Percentiles rank a stretch among this genome's conserved stretches.
Conservation (phyloP, 352 stramenopile genomes). For the Globisporangium viniferum region DNA sequence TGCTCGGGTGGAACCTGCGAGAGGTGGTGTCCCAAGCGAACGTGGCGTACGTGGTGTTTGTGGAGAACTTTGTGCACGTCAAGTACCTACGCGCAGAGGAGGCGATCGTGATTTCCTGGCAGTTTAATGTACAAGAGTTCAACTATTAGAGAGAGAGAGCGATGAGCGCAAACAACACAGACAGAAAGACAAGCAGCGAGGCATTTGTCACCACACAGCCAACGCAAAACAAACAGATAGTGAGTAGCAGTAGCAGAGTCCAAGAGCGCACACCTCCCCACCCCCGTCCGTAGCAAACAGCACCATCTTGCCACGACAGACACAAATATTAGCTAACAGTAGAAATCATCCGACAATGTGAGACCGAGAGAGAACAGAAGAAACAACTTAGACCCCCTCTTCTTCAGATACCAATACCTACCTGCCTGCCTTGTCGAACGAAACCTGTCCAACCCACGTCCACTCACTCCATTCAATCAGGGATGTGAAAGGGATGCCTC, state of each 20-base stretch:
- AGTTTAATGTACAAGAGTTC: conserved; percentile 35
- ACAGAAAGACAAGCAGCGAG: neutral
- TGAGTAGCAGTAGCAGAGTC: neutral
- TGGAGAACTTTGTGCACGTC: conserved; percentile 37
- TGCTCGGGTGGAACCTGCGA: conserved; percentile 57
- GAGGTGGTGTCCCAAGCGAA: conserved; percentile 48
- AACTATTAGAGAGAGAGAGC: conserved; percentile 19
- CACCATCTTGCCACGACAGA: neutral
- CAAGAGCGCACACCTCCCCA: neutral
- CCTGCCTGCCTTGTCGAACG: too few relatives aligned
- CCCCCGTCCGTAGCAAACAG: neutral
- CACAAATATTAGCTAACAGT: conserved; percentile 5
- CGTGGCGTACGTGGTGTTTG: conserved; percentile 42
- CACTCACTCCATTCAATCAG: neutral
- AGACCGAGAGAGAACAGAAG: neutral
- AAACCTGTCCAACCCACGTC: too few relatives aligned
- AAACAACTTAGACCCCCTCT: too few relatives aligned
- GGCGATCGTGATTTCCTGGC: conserved; percentile 45
- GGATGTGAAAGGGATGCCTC: neutral
- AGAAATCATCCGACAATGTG: conserved; percentile 3
- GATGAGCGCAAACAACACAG: neutral
- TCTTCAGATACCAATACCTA: too few relatives aligned
- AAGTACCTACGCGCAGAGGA: conserved; percentile 51
- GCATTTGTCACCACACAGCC: neutral
- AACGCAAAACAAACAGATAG: neutral